Percentiles rank a stretch among this genome's conserved stretches.
Evolutionary conservation across 2,329 filamentous ascomycete species (phyloP).

Genomic region (Diaporthe amygdali): DNA sequence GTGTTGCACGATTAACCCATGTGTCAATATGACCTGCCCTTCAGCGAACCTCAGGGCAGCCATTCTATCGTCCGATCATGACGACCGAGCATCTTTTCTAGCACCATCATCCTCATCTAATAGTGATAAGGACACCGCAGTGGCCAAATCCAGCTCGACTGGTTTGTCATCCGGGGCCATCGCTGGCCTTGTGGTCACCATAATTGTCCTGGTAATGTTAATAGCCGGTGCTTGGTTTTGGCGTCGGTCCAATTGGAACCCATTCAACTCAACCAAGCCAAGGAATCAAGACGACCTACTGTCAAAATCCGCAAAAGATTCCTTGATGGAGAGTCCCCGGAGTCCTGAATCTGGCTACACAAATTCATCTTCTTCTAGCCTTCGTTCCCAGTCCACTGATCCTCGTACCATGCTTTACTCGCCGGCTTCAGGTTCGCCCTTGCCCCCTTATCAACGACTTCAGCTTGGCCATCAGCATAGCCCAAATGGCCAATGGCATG

Average conservation of each 20-base stretch:
- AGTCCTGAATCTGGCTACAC: background rate
- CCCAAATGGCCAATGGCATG: background rate
- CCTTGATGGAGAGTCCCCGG: background rate
- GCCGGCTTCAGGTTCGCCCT: background rate
- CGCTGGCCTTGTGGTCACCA: conserved; percentile 23
- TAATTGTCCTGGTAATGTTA: conserved; percentile 10
- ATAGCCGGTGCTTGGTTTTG: background rate
- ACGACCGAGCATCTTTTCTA: conserved; percentile 27
- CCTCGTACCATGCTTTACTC: background rate
- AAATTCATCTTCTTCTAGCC: background rate
- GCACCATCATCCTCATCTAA: conserved; percentile 3
- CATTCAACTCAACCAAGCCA: background rate
- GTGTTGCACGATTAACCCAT: conserved; percentile 43
- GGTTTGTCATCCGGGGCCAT: conserved; percentile 22
- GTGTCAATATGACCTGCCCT: conserved; percentile 33
- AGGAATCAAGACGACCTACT: background rate
- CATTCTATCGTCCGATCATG: conserved; percentile 29
- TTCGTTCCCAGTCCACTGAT: background rate
- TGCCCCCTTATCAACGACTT: background rate
- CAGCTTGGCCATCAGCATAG: background rate
- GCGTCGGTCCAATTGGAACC: conserved; percentile 10
- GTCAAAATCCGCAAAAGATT: background rate
- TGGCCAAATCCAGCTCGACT: background rate
- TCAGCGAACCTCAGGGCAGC: conserved; percentile 30
- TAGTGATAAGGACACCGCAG: background rate